Base-by-base conservation (phyloP, 192 early-diverging fungal species). In the Mortierella alpina region DNA sequence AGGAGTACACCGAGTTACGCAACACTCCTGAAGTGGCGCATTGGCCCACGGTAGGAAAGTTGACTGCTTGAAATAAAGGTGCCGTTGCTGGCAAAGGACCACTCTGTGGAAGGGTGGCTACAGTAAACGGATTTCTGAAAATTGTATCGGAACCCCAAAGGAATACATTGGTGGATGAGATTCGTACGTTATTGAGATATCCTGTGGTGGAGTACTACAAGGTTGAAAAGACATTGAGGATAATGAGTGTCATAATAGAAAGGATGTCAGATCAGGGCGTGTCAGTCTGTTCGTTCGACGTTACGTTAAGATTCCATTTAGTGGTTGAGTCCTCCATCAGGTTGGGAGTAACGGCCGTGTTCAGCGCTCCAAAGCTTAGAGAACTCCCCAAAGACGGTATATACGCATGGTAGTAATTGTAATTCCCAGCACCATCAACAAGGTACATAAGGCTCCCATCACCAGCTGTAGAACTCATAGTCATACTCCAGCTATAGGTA, bases 81-180 rank as follows among this genome's bases (percentile, higher is more conserved):
- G 63, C 63, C n/a, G 49, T 14, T 11, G 63, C 51, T 42, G 63
- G 63, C 63, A 65, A 65, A 17, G 63, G 63, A 41, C 50, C 50
- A 17, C 22, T 65, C 31, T 31, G 48, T 41, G 63, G 63, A 53
- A 65, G 7, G 14, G 12, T 51, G 18, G 63, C 63, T 39, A 48
- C 15, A 0, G 12, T 31, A 15, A 65, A 65, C 49, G 51, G 51
- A 2, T 51, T 53, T 0, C 5, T 45, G 6, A 15, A 52, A 40
- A 13, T 14, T 9, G 15, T 13, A 4, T 18, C 63, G 20, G 49
- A 11, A 52, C 63, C 63, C 63, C 63, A 65, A 5, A 65, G 1
- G 17, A 65, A 65, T 7, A 65, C 17, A 17, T 65, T 65, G 49
- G 63, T 65, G 5, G 63, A 12, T 17, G 18, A 17, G 47, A 15